Conservation (phyloP, 495 filamentous ascomycete species). For the Xylaria cubensis region DNA sequence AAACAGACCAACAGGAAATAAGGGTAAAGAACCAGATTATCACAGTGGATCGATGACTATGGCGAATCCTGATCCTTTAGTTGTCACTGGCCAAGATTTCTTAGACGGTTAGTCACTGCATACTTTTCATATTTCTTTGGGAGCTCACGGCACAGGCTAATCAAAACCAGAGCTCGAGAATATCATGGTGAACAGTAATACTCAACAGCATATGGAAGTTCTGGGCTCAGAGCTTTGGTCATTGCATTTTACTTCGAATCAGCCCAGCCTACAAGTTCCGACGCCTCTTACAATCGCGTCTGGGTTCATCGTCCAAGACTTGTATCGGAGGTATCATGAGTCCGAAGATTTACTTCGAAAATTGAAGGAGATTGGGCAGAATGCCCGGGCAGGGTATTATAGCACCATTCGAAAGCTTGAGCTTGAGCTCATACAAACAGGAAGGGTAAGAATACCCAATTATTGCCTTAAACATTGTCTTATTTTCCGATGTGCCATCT, state of each 20-base stretch:
- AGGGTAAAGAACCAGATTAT: constrained; percentile 50
- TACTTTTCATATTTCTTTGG: background rate
- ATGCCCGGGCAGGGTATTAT: constrained; percentile 41
- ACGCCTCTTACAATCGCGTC: constrained; percentile 39
- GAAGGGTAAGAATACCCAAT: constrained; percentile 45
- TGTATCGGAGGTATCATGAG: constrained; percentile 36
- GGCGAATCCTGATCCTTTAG: constrained; percentile 33
- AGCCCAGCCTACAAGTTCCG: constrained; percentile 27
- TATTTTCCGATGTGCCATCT: background rate
- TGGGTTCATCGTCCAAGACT: constrained; percentile 39
- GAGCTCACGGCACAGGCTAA: constrained; percentile 13
- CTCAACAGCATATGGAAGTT: constrained; percentile 38
- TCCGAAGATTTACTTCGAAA: constrained; percentile 32
- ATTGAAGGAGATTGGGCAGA: constrained; percentile 38
- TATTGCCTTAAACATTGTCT: background rate
- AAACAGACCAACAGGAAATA: constrained; percentile 37
- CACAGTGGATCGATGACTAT: constrained; percentile 17
- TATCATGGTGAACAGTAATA: constrained; percentile 40
- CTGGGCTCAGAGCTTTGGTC: constrained; percentile 43
- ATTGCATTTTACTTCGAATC: constrained; percentile 41
- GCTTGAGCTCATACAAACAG: constrained; percentile 53
- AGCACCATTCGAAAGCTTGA: constrained; percentile 49
- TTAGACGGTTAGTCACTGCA: constrained; percentile 50
- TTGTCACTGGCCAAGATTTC: constrained; percentile 49
- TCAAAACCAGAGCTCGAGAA: constrained; percentile 49